Evolutionary conservation across 164 flowering plant species (phyloP).

Genomic region (Aristolochia fimbriata): DNA sequence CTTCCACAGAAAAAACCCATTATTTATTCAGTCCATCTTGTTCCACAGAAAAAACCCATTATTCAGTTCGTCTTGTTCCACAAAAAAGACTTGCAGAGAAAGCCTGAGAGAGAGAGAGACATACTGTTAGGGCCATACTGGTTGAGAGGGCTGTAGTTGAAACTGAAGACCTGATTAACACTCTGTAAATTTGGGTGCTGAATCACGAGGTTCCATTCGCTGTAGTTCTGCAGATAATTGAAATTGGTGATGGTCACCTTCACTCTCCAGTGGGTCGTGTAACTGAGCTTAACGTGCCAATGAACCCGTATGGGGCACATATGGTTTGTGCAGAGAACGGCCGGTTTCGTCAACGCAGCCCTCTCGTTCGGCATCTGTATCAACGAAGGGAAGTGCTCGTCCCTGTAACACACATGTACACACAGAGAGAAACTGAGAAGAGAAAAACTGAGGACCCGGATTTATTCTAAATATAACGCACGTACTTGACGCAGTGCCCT

Average conservation of each 20-base stretch:
- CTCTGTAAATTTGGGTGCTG: conserved; percentile 58
- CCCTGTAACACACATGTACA: too few relatives aligned
- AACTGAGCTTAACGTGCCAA: conserved; percentile 77
- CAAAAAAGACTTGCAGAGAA: too few relatives aligned
- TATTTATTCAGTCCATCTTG: too few relatives aligned
- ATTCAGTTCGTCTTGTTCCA: too few relatives aligned
- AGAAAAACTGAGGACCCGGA: not conserved
- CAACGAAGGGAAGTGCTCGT: conserved; percentile 21
- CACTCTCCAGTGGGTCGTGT: conserved; percentile 63
- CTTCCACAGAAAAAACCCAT: not conserved
- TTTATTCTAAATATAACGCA: too few relatives aligned
- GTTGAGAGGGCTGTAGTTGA: conserved; percentile 53
- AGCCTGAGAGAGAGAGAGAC: conserved; percentile 13
- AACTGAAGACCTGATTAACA: conserved; percentile 56
- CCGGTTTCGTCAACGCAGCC: conserved; percentile 11
- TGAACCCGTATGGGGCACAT: conserved; percentile 80
- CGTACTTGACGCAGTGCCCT: conserved; percentile 38
- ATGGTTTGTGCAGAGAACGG: conserved; percentile 49
- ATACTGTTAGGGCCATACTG: conserved; percentile 42
- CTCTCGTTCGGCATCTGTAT: conserved; percentile 23
- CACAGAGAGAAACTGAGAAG: not conserved
- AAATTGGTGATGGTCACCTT: conserved; percentile 57
- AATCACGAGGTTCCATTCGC: conserved; percentile 59
- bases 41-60: not conserved
- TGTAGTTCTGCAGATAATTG: conserved; percentile 46